These are phyloP conservation scores for Gymnopilus junonius DNA, from an alignment of 768 basidiomycete genomes.

Conservation along the genomic window DNA sequence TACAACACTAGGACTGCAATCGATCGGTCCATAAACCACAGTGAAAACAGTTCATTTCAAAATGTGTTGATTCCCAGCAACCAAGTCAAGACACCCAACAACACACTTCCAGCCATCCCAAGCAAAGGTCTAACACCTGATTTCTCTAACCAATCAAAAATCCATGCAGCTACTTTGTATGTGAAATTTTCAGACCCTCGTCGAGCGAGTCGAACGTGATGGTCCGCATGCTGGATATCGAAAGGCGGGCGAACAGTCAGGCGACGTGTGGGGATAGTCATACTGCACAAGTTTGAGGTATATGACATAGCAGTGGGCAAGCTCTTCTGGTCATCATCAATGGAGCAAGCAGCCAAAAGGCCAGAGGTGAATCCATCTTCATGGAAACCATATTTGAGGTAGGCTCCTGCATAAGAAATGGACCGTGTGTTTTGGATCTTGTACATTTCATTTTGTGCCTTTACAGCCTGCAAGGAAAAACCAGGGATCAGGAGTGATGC, in stretches of 20 bases:
- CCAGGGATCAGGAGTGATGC: neutral
- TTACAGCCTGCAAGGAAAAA: constrained; percentile 46
- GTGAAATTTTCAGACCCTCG: constrained; percentile 16
- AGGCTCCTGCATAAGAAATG: constrained; percentile 72
- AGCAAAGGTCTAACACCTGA: constrained; percentile 35
- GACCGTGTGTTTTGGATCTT: constrained; percentile 65
- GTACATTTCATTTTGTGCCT: constrained; percentile 54
- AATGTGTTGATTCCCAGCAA: constrained; percentile 15
- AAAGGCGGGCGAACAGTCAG: constrained; percentile 43
- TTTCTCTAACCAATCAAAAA: constrained; percentile 46
- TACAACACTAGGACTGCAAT: neutral
- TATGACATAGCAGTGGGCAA: constrained; percentile 17
- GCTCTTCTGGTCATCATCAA: constrained; percentile 24
- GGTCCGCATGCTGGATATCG: constrained; percentile 44
- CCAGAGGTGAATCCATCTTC: constrained; percentile 74
- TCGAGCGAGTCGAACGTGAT: constrained; percentile 29
- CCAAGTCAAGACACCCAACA: constrained; percentile 20
- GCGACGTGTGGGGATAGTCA: constrained; percentile 26
- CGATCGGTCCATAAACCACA: neutral
- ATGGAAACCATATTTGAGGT: constrained; percentile 80
- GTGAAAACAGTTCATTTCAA: neutral
- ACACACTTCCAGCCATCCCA: constrained; percentile 30
- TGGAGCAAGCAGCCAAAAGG: constrained; percentile 40
- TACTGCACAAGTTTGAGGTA: constrained; percentile 11
- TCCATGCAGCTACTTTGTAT: constrained; percentile 26